phyloP scores from a whole-genome alignment of 352 stramenopile genomes.

The Aphanomyces astaci region DNA sequence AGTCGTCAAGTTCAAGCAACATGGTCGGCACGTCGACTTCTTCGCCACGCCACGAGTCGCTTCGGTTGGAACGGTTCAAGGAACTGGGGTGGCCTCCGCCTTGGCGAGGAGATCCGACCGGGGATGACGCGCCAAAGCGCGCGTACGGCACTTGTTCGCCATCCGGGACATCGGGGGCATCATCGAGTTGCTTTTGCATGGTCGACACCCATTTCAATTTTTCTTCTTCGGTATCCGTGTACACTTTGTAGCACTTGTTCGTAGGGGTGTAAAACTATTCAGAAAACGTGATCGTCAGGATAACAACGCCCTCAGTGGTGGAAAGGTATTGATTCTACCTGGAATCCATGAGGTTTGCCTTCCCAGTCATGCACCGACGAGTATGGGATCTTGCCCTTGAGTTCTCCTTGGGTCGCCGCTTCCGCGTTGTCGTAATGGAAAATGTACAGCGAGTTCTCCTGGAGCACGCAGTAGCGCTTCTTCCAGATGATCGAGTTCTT shows the following conservation, averaged over 20 bases:
- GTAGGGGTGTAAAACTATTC: conserved; percentile 65
- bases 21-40: conserved; percentile 59
- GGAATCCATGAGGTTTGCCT: conserved; percentile 77
- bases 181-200: conserved; percentile 67
- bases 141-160: conserved; percentile 53
- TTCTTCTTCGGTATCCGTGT: conserved; percentile 66
- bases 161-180: conserved; percentile 55
- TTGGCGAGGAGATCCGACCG: conserved; percentile 43
- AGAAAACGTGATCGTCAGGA: not conserved
- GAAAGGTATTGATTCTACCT: conserved; percentile 27
- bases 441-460: conserved; percentile 60
- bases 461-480: conserved; percentile 81
- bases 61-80: conserved; percentile 36
- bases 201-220: conserved; percentile 53
- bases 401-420: conserved; percentile 59
- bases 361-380: conserved; percentile 75
- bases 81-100: conserved; percentile 15
- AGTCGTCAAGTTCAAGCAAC: conserved; percentile 59
- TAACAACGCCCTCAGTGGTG: too few relatives aligned
- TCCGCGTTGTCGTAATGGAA: conserved; percentile 69
- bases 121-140: conserved; percentile 59
- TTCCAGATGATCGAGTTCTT: conserved; percentile 82
- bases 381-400: conserved; percentile 79
- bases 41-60: conserved; percentile 74
- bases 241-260: conserved; percentile 80